Conservation (phyloP, 129 eudicot genomes). For the Deinandra increscens region DNA sequence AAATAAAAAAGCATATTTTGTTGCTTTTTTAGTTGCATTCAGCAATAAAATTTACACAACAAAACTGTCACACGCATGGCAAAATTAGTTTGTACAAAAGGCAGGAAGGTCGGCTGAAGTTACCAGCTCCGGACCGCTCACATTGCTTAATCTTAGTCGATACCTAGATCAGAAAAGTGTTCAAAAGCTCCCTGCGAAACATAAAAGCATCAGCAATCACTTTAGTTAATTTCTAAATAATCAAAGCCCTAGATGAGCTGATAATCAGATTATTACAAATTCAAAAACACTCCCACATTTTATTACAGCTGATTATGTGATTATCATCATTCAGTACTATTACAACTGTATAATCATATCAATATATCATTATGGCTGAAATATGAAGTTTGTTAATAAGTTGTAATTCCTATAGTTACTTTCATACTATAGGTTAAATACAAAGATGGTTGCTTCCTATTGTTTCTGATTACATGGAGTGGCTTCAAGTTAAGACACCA, state of each 20-base stretch:
- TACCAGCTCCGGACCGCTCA: not conserved
- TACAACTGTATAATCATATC: not conserved
- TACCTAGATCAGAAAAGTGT: slow-evolving; percentile 74
- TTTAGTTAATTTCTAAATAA: not conserved
- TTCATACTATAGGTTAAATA: no score
- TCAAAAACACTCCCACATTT: not conserved
- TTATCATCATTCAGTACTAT: not conserved
- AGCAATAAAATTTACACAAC: slow-evolving; percentile 2
- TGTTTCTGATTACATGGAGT: no score
- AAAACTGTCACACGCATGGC: not conserved
- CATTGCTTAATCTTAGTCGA: slow-evolving; percentile 46
- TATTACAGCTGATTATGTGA: not conserved
- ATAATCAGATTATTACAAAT: no score
- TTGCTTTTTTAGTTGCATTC: not conserved
- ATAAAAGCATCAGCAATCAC: slow-evolving; percentile 1
- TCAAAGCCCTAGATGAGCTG: no score
- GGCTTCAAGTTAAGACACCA: no score
- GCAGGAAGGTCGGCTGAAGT: not conserved
- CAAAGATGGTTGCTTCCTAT: no score
- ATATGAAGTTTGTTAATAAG: no score
- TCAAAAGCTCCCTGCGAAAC: slow-evolving; percentile 65
- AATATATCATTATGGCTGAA: no score
- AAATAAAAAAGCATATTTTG: not conserved
- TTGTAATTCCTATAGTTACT: no score
- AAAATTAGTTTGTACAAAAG: not conserved